Evolutionary conservation across 257 asterid genomes (phyloP), one percentile per base, ranked within the genome.

Genomic region (Nyctanthes arbortristis): DNA sequence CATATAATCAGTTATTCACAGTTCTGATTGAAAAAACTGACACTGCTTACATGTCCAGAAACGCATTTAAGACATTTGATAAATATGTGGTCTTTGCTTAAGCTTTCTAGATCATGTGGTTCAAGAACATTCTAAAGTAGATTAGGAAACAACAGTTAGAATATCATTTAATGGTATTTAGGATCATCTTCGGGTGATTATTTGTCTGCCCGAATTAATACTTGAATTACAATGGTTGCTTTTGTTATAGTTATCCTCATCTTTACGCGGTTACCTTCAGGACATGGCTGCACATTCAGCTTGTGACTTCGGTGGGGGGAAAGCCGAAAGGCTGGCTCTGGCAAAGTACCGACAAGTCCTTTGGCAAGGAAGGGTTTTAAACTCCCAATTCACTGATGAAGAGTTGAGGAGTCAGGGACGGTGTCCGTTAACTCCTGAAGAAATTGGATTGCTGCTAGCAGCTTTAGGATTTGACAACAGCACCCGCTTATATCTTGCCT

Each of bases 221-320:
- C 28, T 49, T 49, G 57, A 49, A 20, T 22, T 52, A 12, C 1
- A 4, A 20, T 9, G 16, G 13, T 20, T 52, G 59, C 30, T 7
- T 52, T 52, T 22, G 4, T 22, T 52, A 20, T 22, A 52, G 31
- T 49, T 4, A 52, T 20, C 30, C 11, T 52, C 5, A 20, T 24
- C 31, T 52, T 52, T 22, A 61, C 52, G 20, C 47, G 29, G 64
- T 66, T 47, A 65, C 39, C 69, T 80, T 61, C 80, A 94, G 99
- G 99, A 94, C 67, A 94, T 94, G 99, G 99, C 99, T 68, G 99
- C 99, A 35, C 99, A 94, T 84, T 94, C 99, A 32, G 99, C 99
- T 11, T 94, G 99, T 22, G 99, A 94, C 80, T 94, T 94, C 78
- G 99, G 99, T 49, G 99, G 99, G 20, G 99, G 99, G 18, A 94